These are phyloP conservation scores for Pestalotiopsis sp. DNA, from an alignment of 2,329 filamentous ascomycete species.

Conservation along the genomic window DNA sequence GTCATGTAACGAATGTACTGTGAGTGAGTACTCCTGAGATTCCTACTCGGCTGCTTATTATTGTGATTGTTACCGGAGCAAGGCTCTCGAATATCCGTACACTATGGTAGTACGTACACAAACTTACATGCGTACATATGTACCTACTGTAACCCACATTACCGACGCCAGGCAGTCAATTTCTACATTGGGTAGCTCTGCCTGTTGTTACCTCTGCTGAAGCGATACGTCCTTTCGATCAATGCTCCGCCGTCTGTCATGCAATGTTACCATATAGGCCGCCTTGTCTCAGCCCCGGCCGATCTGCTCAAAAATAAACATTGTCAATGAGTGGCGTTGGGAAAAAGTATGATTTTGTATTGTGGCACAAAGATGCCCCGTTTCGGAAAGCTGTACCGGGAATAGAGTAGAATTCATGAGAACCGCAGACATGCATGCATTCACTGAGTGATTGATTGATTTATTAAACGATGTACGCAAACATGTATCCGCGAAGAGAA, in stretches of 20 bases:
- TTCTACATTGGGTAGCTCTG: not conserved
- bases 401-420: constrained; percentile 23
- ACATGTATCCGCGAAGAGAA: not conserved
- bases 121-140: too few relatives aligned
- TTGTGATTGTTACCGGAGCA: too few relatives aligned
- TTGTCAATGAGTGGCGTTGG: not conserved
- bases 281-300: not conserved
- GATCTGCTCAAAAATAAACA: not conserved
- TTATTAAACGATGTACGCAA: not conserved
- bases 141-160: not conserved
- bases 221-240: not conserved
- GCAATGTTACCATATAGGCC: not conserved
- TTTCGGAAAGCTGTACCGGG: not conserved
- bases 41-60: too few relatives aligned
- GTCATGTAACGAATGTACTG: too few relatives aligned
- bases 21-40: too few relatives aligned
- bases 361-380: not conserved
- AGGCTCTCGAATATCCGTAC: too few relatives aligned
- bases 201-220: not conserved
- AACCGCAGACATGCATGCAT: constrained; percentile 21
- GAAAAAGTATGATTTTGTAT: not conserved
- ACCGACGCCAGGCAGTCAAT: not conserved
- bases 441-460: not conserved
- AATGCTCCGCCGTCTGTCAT: not conserved
- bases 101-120: too few relatives aligned